Percentiles rank a stretch among this genome's conserved stretches.
These are phyloP conservation scores for Phytophthora idaei DNA, from an alignment of 352 stramenopile species.

Conservation along the genomic window DNA sequence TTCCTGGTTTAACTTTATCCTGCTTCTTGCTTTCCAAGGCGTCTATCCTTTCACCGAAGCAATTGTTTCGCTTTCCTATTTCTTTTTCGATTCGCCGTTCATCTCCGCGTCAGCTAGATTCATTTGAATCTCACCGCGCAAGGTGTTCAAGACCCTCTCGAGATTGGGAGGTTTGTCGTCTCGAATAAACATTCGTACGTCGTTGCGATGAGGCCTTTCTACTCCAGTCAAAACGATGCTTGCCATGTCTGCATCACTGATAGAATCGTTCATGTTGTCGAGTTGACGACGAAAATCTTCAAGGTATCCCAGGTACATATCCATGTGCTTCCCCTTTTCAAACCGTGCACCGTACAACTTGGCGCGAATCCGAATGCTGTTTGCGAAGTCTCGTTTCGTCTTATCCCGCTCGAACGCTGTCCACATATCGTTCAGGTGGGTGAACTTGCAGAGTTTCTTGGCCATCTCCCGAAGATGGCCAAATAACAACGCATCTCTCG, in stretches of 20 bases:
- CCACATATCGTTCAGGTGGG: background rate
- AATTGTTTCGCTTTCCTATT: no score
- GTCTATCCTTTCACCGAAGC: background rate
- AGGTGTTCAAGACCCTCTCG: no score
- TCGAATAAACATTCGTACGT: conserved; percentile 1
- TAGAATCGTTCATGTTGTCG: conserved; percentile 3
- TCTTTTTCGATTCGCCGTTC: background rate
- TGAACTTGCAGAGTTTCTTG: no score
- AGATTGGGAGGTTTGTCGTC: background rate
- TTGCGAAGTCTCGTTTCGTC: background rate
- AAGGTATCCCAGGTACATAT: background rate
- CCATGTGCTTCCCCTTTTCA: background rate
- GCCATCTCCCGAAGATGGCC: no score
- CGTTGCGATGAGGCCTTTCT: background rate
- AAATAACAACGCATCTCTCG: no score
- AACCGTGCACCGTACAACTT: background rate
- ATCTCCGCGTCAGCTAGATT: no score
- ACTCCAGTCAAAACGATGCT: background rate
- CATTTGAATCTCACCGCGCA: no score
- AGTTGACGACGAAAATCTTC: background rate
- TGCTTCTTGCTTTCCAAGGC: background rate
- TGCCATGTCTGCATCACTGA: conserved; percentile 2
- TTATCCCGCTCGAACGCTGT: background rate
- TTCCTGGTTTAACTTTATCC: background rate
- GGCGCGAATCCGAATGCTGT: background rate